Conservation (phyloP, 257 asterid species). For the Prunella vulgaris region DNA sequence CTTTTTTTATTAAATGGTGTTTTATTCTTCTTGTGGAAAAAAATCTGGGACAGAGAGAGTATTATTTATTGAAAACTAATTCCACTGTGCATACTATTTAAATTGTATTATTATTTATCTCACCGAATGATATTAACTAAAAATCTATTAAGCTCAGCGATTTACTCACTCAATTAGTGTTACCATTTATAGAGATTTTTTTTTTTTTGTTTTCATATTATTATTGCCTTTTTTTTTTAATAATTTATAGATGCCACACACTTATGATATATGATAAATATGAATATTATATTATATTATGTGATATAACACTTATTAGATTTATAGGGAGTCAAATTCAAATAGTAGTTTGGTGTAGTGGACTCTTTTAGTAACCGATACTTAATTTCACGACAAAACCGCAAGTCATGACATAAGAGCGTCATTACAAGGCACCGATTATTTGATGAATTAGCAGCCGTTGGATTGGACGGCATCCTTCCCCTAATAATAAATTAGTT, state of each 20-base stretch:
- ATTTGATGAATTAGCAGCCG: background rate
- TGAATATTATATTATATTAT: background rate
- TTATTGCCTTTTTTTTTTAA: background rate
- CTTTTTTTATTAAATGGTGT: too few species aligned
- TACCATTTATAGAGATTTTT: background rate
- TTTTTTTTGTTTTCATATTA: background rate
- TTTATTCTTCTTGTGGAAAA: too few species aligned
- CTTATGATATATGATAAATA: background rate
- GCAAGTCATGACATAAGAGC: background rate
- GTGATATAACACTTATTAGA: background rate
- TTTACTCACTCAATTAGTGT: too few species aligned
- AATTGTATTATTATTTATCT: too few species aligned
- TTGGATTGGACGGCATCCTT: slow-evolving; percentile 7
- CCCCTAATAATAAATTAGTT: background rate
- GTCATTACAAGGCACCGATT: slow-evolving; percentile 17
- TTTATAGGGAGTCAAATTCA: background rate
- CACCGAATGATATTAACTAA: too few species aligned
- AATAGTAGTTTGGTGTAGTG: background rate
- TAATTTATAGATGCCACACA: background rate
- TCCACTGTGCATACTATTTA: too few species aligned
- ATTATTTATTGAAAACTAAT: too few species aligned
- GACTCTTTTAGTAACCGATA: background rate
- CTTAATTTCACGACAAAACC: background rate
- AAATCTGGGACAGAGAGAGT: too few species aligned
- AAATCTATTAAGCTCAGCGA: too few species aligned